A percentile compares a stretch with the other conserved stretches of the same genome.
phyloP scores from a whole-genome alignment of 257 asterid genomes.

The Nicotiana tabacum region DNA sequence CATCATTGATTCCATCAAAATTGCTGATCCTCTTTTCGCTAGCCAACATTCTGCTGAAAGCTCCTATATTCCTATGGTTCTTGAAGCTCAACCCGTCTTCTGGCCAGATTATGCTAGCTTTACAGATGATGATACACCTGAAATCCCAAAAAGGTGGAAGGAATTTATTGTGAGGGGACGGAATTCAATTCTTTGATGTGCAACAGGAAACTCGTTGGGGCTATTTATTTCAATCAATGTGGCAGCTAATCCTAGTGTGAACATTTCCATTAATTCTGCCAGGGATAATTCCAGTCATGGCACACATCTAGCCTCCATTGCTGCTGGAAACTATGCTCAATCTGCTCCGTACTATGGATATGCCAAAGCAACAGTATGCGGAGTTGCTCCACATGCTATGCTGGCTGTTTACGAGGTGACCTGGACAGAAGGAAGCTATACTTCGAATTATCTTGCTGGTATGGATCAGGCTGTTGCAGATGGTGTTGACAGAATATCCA shows the following conservation, averaged over 20 bases:
- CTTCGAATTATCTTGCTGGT: slow-evolving; percentile 5
- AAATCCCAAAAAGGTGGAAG: neutral
- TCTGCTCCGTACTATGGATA: neutral
- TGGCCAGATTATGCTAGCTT: neutral
- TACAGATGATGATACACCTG: neutral
- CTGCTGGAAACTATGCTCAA: neutral
- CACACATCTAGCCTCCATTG: neutral
- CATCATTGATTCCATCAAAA: neutral
- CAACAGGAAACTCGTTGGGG: neutral
- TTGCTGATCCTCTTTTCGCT: neutral
- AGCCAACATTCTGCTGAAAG: neutral
- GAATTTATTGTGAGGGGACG: neutral
- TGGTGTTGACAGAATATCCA: neutral
- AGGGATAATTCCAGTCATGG: neutral
- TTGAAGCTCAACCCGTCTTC: neutral
- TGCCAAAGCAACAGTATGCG: neutral
- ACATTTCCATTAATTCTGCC: neutral
- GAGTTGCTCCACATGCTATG: neutral
- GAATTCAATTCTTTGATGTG: neutral
- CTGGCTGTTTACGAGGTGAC: slow-evolving; percentile 2
- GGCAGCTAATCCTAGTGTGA: neutral
- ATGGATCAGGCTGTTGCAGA: neutral
- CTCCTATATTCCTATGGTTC: too few species aligned
- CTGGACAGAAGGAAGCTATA: slow-evolving; percentile 5
- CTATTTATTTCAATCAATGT: neutral